Conservation (phyloP, 768 basidiomycete species). For the Tremella mesenterica region DNA sequence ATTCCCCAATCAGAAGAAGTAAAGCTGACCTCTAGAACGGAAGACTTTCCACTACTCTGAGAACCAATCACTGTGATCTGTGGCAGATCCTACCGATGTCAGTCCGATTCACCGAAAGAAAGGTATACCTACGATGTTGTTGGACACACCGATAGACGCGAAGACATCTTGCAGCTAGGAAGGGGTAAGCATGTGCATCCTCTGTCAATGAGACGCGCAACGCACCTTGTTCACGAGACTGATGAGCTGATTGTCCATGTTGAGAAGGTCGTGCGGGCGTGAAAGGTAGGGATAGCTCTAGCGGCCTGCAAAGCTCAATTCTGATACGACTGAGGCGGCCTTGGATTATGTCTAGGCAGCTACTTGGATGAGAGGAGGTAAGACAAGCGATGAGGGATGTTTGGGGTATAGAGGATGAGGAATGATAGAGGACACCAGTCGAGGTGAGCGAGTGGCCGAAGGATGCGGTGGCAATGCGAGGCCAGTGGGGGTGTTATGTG, state of each 20-base stretch:
- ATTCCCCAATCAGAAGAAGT: background rate
- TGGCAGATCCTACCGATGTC: slow-evolving; percentile 44
- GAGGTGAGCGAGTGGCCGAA: no score
- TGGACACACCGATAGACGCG: slow-evolving; percentile 13
- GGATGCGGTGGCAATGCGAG: no score
- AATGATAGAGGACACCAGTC: no score
- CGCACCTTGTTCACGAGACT: slow-evolving; percentile 46
- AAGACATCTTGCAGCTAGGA: slow-evolving; percentile 17
- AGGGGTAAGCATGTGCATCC: slow-evolving; percentile 4
- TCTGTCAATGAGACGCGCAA: slow-evolving; percentile 27
- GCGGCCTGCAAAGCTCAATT: no score
- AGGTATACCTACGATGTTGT: slow-evolving; percentile 14
- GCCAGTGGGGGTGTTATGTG: no score
- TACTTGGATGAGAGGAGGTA: no score
- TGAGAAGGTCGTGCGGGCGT: background rate
- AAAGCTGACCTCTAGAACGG: slow-evolving; percentile 46
- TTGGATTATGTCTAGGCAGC: no score
- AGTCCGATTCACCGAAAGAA: background rate
- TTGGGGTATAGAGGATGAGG: no score
- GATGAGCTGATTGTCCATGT: slow-evolving; percentile 47
- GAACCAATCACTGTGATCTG: slow-evolving; percentile 49
- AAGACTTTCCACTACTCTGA: slow-evolving; percentile 48
- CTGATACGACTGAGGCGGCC: no score
- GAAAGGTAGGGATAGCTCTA: no score
- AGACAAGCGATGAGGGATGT: no score